Conservation (phyloP, 192 early-diverging fungal species). For the Coemansia erecta region DNA sequence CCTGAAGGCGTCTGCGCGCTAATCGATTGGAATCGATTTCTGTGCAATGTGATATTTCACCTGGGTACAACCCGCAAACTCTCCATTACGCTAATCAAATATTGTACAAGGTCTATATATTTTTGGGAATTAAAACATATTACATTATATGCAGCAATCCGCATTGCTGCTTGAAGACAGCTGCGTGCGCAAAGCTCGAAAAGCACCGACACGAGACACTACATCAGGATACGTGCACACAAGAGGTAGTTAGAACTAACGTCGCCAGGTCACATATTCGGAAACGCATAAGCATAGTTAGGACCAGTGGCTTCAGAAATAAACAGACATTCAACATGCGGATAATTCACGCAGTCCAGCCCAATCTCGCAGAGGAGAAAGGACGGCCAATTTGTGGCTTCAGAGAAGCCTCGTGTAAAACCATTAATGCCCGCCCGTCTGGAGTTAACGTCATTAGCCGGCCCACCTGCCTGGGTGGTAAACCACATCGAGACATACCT, state of each 20-base stretch:
- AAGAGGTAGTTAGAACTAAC: too few species aligned
- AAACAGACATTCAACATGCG: slow-evolving; percentile 54
- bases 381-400: slow-evolving; percentile 43
- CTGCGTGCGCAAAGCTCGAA: neutral
- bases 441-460: slow-evolving; percentile 43
- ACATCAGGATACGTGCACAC: neutral
- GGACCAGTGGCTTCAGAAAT: slow-evolving; percentile 36
- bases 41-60: neutral
- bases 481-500: too few species aligned
- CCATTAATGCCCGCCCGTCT: slow-evolving; percentile 54
- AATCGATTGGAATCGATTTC: slow-evolving; percentile 15
- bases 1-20: neutral
- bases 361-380: slow-evolving; percentile 4
- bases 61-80: too few species aligned
- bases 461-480: neutral
- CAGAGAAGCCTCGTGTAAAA: slow-evolving; percentile 30
- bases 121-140: neutral
- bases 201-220: neutral
- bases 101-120: neutral
- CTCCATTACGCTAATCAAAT: neutral
- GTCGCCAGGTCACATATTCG: neutral
- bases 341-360: slow-evolving; percentile 45
- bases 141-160: neutral
- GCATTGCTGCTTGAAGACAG: too few species aligned
- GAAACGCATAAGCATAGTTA: too few species aligned